Evolutionary conservation across 192 early-diverging fungal species (phyloP), one percentile per base, ranked within the genome.

Genomic region (Phycomyces blakesleeanus): DNA sequence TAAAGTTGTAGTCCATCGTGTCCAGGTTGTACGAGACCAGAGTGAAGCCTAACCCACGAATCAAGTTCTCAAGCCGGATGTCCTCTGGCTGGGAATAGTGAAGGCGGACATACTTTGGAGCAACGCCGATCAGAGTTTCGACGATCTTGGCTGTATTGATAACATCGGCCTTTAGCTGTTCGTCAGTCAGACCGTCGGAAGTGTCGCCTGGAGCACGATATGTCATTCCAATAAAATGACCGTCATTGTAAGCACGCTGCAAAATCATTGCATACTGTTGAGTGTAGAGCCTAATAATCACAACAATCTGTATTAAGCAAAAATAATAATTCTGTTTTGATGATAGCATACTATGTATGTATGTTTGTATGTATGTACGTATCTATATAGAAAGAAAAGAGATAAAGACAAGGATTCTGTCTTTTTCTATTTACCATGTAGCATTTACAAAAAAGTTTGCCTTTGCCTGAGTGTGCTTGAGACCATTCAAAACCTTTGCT

Each of bases 141-240:
- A 81, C 71, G 51, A 70, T 75, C 53, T 59, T 70, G n/a, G 76
- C 66, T 34, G 70, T 70, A 58, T 78, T 78, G 60, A 57, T 73
- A 40, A 81, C 67, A 44, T 81, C 79, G 8, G 71, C 62, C 15
- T 57, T 55, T 49, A 81, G 69, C 51, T 81, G 64, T n/a, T 60
- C 55, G 24, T 81, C 74, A 6, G 71, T 70, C 68, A 78, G 69
- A 38, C 52, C 39, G 34, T 71, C 60, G 20, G 79, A 74, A 3
- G 71, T 68, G 24, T 81, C 79, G 26, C 74, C 67, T n/a, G 79
- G 79, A 16, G 77, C 51, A 40, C 79, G 79, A 57, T 81, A 81
- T 47, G 76, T 81, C 79, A 81, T 81, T 15, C 79, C 79, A 63
- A 81, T 81, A 40, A 78, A 68, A 51, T 81, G 79, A n/a, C 79